Conservation (phyloP, 108 stramenopile species). For the Asterionellopsis glacialis region DNA sequence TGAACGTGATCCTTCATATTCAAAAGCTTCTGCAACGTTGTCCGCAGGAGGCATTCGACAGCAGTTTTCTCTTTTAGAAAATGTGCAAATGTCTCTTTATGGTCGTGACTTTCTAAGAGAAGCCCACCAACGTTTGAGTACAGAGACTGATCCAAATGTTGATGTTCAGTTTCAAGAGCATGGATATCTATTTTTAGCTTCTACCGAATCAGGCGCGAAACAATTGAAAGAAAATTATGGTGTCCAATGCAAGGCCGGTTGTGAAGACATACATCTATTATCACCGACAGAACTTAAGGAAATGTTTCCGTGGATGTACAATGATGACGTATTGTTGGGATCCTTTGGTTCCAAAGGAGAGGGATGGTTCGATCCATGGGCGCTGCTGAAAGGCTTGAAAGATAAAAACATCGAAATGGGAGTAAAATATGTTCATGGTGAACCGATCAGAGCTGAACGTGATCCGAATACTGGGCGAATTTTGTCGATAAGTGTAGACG, state of each 20-base stretch:
- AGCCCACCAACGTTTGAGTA: slow-evolving; percentile 13
- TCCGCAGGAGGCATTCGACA: slow-evolving; percentile 72
- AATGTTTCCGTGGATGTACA: slow-evolving; percentile 65
- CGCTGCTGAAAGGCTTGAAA: slow-evolving; percentile 39
- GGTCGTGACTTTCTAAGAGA: slow-evolving; percentile 51
- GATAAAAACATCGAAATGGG: slow-evolving; percentile 38
- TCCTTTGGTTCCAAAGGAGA: slow-evolving; percentile 50
- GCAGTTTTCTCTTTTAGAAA: slow-evolving; percentile 59
- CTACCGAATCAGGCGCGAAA: slow-evolving; percentile 23
- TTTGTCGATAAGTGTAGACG: slow-evolving; percentile 28
- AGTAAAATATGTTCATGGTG: slow-evolving; percentile 35
- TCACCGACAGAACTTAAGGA: slow-evolving; percentile 24
- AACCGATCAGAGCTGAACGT: slow-evolving; percentile 18
- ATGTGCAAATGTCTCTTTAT: slow-evolving; percentile 64
- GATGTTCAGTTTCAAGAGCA: slow-evolving; percentile 51
- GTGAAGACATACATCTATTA: slow-evolving; percentile 22
- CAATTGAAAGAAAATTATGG: slow-evolving; percentile 41
- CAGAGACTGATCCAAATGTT: slow-evolving; percentile 11
- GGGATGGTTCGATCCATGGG: slow-evolving; percentile 81
- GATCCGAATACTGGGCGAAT: slow-evolving; percentile 26
- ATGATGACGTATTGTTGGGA: slow-evolving; percentile 47
- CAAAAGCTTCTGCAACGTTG: slow-evolving; percentile 41
- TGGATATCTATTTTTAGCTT: slow-evolving; percentile 74
- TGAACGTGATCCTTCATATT: slow-evolving; percentile 64
- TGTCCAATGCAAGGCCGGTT: slow-evolving; percentile 21